These are phyloP conservation scores for Magnusiomyces tetraspermus DNA, from an alignment of 1,139 yeast genomes.

Conservation along the genomic window DNA sequence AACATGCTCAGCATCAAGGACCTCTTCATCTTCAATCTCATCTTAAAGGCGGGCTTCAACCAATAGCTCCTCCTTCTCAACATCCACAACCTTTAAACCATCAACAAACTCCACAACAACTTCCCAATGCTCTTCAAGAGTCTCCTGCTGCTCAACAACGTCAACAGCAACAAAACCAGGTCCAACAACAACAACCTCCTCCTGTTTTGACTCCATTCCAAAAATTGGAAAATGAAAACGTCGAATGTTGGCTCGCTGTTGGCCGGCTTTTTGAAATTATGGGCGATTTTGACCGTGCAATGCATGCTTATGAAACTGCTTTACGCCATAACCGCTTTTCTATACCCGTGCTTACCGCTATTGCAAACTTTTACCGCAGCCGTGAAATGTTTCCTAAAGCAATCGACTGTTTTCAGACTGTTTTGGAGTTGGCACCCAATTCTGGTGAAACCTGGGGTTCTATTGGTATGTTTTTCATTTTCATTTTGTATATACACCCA, in stretches of 20 bases:
- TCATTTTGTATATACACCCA: background rate
- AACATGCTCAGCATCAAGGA: background rate
- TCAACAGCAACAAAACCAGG: constrained; percentile 17
- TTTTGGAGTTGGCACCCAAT: constrained; percentile 70
- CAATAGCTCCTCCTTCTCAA: constrained; percentile 2
- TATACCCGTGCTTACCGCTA: constrained; percentile 70
- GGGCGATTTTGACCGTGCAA: constrained; percentile 84
- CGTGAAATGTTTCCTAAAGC: constrained; percentile 89
- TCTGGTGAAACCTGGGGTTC: constrained; percentile 98
- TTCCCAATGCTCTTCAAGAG: background rate
- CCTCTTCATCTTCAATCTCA: background rate
- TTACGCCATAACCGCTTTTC: constrained; percentile 78
- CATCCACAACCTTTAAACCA: constrained; percentile 4
- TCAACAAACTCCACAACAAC: constrained; percentile 17
- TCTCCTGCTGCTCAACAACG: constrained; percentile 13
- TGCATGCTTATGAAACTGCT: constrained; percentile 83
- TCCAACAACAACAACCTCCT: constrained; percentile 19
- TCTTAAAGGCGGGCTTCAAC: background rate
- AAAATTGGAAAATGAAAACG: constrained; percentile 45
- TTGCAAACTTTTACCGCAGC: constrained; percentile 82
- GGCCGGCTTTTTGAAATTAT: constrained; percentile 81
- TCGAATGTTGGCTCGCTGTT: constrained; percentile 88
- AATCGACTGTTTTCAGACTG: constrained; percentile 84
- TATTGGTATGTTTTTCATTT: constrained; percentile 28
- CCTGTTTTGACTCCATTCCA: constrained; percentile 37